Base-by-base conservation (phyloP, 1,284 basidiomycete genomes). In the Waitea zeae region DNA sequence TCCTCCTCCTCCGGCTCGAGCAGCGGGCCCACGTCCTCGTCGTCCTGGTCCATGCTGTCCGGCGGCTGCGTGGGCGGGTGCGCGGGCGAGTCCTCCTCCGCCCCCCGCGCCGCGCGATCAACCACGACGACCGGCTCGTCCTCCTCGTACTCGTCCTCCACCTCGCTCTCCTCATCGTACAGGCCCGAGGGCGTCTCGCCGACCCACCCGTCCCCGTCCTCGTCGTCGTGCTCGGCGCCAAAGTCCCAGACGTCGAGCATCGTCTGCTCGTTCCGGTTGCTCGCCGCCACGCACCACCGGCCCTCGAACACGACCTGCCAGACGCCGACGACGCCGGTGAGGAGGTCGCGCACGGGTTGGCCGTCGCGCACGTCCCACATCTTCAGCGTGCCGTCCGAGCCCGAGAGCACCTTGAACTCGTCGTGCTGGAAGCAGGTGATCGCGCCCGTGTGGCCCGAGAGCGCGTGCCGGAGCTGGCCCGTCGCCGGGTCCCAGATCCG, bases 361-460 rank as follows among this genome's bases (percentile, higher is more conserved):
- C 90, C 89, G 38, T 88, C 82, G 31, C 75, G 62, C 39, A 92
- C 70, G 51, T 95, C 83, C 92, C 92, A 96, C 70, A 95, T 82
- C 63, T 95, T 95, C 44, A 96, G 63, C 29, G 84, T 88, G n/a
- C 90, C 92, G 47, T 95, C 90, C 7, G 80, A 84, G 5, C 92
- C 90, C 44, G 79, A 86, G 30, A 96, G 66, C 34, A 96, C 86
- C 52, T 93, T 93, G 63, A 86, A 84, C 50, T 95, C 90, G 50
- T 95, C 90, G 47, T 95, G 90, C 55, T 90, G 84, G 69, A 95
- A 95, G 55, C 90, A 96, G 5, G 90, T 95, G 46, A 96, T 95
- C 9, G 90, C 89, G 15, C 88, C 89, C 3, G 82, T 79, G 53
- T 95, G 90, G 1, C 83, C 86, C 1, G 79, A 74, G 28, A 95